These are phyloP conservation scores for Lachancea dasiensis DNA, from an alignment of 805 yeast genomes.

Conservation along the genomic window DNA sequence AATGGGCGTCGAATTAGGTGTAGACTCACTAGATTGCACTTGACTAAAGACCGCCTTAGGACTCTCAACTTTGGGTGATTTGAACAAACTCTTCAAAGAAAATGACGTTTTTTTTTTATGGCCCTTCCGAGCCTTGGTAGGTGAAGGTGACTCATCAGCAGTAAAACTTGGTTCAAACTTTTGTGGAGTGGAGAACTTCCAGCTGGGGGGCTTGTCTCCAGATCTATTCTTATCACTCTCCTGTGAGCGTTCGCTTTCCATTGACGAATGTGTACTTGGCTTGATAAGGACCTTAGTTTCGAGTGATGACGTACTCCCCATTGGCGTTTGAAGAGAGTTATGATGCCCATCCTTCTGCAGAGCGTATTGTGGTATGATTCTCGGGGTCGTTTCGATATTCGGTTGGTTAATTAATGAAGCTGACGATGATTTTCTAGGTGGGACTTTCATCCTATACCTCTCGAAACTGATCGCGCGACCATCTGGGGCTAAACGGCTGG, in stretches of 20 bases:
- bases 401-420: not conserved
- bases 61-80: slow-evolving; percentile 21
- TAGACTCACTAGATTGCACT: not conserved
- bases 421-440: not conserved
- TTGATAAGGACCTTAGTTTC: slow-evolving; percentile 11
- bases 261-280: slow-evolving; percentile 20
- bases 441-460: slow-evolving; percentile 5
- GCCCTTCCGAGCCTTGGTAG: slow-evolving; percentile 4
- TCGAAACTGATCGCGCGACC: slow-evolving; percentile 8
- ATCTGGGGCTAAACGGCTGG: not conserved
- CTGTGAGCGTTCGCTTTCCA: slow-evolving; percentile 16
- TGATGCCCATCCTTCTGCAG: not conserved
- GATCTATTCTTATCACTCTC: slow-evolving; percentile 5
- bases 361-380: not conserved
- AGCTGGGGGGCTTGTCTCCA: slow-evolving; percentile 6
- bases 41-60: not conserved
- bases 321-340: slow-evolving; percentile 9
- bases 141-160: slow-evolving; percentile 5
- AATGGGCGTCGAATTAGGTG: slow-evolving; percentile 2
- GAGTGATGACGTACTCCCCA: slow-evolving; percentile 9
- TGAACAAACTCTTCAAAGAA: slow-evolving; percentile 29
- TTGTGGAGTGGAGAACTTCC: slow-evolving; percentile 6
- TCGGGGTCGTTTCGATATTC: not conserved
- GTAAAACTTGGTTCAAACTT: slow-evolving; percentile 12
- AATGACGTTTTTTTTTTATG: slow-evolving; percentile 28